Evolutionary conservation across 768 basidiomycete genomes (phyloP), one percentile per base, ranked within the genome.

Genomic region (Hydnomerulius pinastri): DNA sequence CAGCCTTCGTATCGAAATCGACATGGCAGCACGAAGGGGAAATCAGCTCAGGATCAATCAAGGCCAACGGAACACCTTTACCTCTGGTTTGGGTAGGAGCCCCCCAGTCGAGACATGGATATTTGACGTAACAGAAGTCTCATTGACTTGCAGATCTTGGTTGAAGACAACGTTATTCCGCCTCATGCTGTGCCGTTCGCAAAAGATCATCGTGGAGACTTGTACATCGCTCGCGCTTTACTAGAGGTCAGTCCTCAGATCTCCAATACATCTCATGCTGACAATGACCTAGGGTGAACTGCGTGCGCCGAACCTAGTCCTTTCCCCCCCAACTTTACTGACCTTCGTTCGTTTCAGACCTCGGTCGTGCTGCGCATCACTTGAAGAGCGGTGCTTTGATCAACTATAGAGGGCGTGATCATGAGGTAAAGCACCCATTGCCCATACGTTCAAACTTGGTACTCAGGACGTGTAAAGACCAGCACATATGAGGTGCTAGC

Each of bases 181-280:
- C 41, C 42, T 11, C 39, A 48, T 23, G 46, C 46, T 20, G 46
- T 48, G 6, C 46, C 46, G 21, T 48, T 48, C 24, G 41, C 38
- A 9, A 40, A 48, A 39, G 46, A 48, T 21, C 46, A 40, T 37
- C 25, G 42, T 27, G 46, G 46, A 43, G 7, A 36, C 20, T 15
- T 30, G 20, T 48, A 41, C 13, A 43, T 48, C 10, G 46, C 46
- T 15, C 46, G 46, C 25, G 46, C 39, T 24, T 10, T 29, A 28
- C 28, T 48, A 8, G 45, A 46, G 27, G 33, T 46, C 21, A 46
- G 45, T 46, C 23, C 5, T 45, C 18, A 23, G 15, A 24, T 6
- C 30, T 32, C 10, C 6, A 32, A 4, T 15, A 11, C 10, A 10
- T 32, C 30, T 3, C 15, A 4, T 4, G 30, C 30, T 32, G 15